Conservation (phyloP, 345 rosid species). For the Euclidium syriacum region DNA sequence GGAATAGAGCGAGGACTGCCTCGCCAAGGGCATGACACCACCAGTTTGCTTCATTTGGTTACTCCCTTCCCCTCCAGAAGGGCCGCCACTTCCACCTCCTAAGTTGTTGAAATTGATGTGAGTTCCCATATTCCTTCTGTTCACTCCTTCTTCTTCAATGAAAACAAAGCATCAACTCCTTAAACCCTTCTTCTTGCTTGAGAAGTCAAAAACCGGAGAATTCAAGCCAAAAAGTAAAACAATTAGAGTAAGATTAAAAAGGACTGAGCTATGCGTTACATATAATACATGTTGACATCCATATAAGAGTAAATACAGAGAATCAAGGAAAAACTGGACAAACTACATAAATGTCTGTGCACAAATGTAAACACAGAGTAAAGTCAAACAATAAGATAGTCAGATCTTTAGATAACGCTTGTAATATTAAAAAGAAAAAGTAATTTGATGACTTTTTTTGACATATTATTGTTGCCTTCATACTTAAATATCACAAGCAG, state of each 20-base stretch:
- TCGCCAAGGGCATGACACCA: conserved; percentile 36
- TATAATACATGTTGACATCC: conserved; percentile 9
- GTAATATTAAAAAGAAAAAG: background rate
- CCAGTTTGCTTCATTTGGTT: conserved; percentile 35
- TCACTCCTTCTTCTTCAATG: conserved; percentile 15
- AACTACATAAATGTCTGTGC: conserved; percentile 18
- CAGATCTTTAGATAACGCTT: conserved; percentile 22
- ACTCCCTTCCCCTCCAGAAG: conserved; percentile 36
- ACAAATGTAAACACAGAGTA: conserved; percentile 20
- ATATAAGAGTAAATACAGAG: background rate
- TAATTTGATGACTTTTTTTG: background rate
- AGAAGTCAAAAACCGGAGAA: background rate
- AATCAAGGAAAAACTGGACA: background rate
- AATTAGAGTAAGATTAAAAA: background rate
- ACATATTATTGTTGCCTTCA: background rate
- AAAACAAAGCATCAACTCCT: background rate
- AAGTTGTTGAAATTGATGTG: conserved; percentile 65
- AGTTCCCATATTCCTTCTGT: conserved; percentile 40
- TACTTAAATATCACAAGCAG: background rate
- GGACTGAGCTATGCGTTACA: background rate
- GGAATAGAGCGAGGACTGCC: conserved; percentile 75
- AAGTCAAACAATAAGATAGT: conserved; percentile 7
- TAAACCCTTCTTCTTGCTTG: conserved; percentile 5
- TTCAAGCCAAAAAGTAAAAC: background rate
- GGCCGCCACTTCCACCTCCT: conserved; percentile 34